Evolutionary conservation across 768 basidiomycete genomes (phyloP), one percentile per base, ranked within the genome.

Genomic region (Naganishia friedmannii): DNA sequence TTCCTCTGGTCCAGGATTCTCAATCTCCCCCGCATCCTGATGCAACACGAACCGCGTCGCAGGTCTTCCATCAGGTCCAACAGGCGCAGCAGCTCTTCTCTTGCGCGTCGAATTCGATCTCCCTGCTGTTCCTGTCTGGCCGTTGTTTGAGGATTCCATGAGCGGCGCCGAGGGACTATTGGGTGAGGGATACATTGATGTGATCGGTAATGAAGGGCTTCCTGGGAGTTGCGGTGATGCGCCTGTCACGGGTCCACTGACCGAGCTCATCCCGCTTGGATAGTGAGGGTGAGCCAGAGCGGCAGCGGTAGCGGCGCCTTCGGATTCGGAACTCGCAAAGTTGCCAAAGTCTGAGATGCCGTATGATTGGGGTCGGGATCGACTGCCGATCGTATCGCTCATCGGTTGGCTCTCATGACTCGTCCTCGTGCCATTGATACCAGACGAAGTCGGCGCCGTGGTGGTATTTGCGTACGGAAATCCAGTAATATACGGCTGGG

Each of bases 11-110:
- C 67, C 70, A 21, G 56, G 67, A 31, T 37, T 48, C 12, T 51
- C 56, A 39, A 71, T 42, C 42, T 48, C 66, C 3, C 70, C 71
- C 4, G 71, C 71, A 68, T 72, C 71, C 53, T 72, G 54, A 29
- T 72, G 71, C 37, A 72, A 32, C 21, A 72, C 71, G 28, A 72
- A 72, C 42, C 71, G 31, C 5, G 71, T 69, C 13, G 71, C 54
- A 1, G 51, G 45, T 21, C 42, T 45, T 12, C 68, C 45, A 51
- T 42, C 56, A 15, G 51, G 45, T 63, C 68, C 45, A 23, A 57
- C 56, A 42, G 39, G n/a, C 17, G 45, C 34, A n/a, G 58, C n/a
- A 26, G 57, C 46, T 6, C 68, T 9, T 39, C 68, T 58, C 54
- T 69, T 69, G 23, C 68, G 26, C 28, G 68, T 69, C 45, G 68